Evolutionary conservation across 148 eudicot genomes (phyloP), one percentile per base, ranked within the genome.

Genomic region (Selenicereus undatus): DNA sequence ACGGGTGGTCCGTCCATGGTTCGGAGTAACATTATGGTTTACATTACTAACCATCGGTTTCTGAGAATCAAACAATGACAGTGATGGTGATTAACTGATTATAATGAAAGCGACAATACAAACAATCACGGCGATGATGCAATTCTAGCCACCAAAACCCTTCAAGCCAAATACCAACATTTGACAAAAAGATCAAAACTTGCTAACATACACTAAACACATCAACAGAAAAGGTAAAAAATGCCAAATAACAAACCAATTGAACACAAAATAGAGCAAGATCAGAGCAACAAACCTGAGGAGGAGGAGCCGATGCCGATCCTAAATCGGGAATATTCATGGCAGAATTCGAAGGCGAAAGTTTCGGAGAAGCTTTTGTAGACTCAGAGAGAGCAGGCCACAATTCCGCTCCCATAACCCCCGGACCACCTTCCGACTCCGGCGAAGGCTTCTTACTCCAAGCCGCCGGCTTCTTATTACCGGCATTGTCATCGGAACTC

Each of bases 361-460:
- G 75, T 78, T 91, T 94, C 0, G 89, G 86, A 65, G 95, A 81
- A 65, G 85, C 90, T 80, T 81, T 89, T 60, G 92, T 88, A 30
- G 94, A 87, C 86, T 92, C 98, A 1, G 91, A 89, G 16, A 94
- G 89, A 58, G 97, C 85, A 50, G 98, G 97, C 98, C 98, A 94
- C 64, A 88, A 78, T 3, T 42, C 79, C 3, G 74, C 90, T 10
- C 90, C 97, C 91, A 94, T 94, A 30, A 92, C 90, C 30, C 75
- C 84, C 62, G 89, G 72, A 74, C 92, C 86, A n/a, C 79, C 87
- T 75, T 92, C 97, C 12, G 82, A 78, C 1, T 87, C 81, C 16
- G 89, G 88, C 64, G 20, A 81, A 12, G 89, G 88, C 64, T 7
- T 75, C 77, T 26, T 52, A 83, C 76, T 87, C 92, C 94, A 88